These are phyloP conservation scores for Cystobasidium slooffiae DNA, from an alignment of 1,284 basidiomycete genomes.

Conservation along the genomic window DNA sequence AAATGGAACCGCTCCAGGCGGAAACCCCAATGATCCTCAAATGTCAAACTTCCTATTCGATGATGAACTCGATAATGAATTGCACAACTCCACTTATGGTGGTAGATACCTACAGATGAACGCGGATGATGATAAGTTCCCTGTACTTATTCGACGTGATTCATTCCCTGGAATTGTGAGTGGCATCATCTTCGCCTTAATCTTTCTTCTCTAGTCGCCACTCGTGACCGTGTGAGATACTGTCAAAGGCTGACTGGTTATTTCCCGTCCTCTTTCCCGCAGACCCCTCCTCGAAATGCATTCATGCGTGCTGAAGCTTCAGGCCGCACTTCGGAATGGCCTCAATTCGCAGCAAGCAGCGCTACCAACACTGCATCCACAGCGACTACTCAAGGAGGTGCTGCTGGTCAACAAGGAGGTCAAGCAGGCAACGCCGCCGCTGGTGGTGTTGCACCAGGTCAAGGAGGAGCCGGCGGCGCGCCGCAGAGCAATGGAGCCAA, in stretches of 20 bases:
- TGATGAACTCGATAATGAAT: conserved; percentile 84
- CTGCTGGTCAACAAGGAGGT: conserved; percentile 71
- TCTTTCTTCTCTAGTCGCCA: not conserved
- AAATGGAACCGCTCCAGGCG: not conserved
- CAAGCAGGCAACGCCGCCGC: conserved; percentile 57
- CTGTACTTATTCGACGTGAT: conserved; percentile 60
- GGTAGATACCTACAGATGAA: conserved; percentile 89
- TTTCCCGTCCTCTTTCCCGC: conserved; percentile 62
- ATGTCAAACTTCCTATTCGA: conserved; percentile 72
- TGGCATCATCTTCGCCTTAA: conserved; percentile 29
- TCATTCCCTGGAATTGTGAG: conserved; percentile 68
- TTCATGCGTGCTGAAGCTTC: conserved; percentile 58
- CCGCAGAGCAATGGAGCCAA: not conserved
- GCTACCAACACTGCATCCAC: conserved; percentile 64
- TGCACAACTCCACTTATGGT: conserved; percentile 72
- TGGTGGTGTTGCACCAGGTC: not conserved
- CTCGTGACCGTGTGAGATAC: not conserved
- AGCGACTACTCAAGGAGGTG: conserved; percentile 66
- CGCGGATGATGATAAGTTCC: conserved; percentile 82
- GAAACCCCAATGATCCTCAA: conserved; percentile 22
- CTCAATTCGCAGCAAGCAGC: conserved; percentile 73
- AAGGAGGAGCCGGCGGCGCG: not conserved
- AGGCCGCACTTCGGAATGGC: conserved; percentile 69
- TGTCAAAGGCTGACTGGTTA: not conserved
- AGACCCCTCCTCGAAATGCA: conserved; percentile 70